Percentiles rank a stretch among this genome's conserved stretches.
Evolutionary conservation across 2,329 filamentous ascomycete genomes (phyloP).

Genomic region (Aspergillus intermedius): DNA sequence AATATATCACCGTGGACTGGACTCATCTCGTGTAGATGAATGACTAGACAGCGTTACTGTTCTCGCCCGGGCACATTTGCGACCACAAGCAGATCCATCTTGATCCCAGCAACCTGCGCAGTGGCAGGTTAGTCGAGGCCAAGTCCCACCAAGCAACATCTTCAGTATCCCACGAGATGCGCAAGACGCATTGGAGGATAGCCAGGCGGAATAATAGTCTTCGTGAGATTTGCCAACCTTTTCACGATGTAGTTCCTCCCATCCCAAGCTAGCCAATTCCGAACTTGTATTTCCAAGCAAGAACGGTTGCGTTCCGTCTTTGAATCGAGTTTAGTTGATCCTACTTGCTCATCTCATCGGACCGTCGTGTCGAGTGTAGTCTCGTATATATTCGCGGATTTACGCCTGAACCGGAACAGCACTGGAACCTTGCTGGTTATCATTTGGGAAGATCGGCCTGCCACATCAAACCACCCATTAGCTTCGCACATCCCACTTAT

Average conservation of each 20-base stretch:
- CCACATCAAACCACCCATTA: slow-evolving; percentile 4
- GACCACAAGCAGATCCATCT: neutral
- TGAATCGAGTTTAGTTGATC: neutral
- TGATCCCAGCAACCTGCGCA: neutral
- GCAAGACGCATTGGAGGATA: no score
- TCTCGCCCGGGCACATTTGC: no score
- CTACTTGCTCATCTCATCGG: neutral
- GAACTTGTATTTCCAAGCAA: neutral
- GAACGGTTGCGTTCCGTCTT: neutral
- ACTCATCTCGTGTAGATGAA: no score
- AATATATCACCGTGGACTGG: no score
- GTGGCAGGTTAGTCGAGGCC: neutral
- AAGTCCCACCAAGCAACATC: neutral
- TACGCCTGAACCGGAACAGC: slow-evolving; percentile 36
- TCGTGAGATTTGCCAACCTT: neutral
- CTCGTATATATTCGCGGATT: slow-evolving; percentile 6
- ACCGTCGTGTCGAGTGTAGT: no score
- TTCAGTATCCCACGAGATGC: no score
- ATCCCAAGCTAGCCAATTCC: no score
- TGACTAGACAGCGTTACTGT: no score
- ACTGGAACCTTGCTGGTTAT: slow-evolving; percentile 22
- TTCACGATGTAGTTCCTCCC: neutral
- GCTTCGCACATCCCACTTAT: neutral
- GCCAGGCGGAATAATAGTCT: neutral
- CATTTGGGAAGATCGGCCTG: slow-evolving; percentile 49